phyloP scores from a whole-genome alignment of 2,329 filamentous ascomycete species.

The Sarocladium oryzae region DNA sequence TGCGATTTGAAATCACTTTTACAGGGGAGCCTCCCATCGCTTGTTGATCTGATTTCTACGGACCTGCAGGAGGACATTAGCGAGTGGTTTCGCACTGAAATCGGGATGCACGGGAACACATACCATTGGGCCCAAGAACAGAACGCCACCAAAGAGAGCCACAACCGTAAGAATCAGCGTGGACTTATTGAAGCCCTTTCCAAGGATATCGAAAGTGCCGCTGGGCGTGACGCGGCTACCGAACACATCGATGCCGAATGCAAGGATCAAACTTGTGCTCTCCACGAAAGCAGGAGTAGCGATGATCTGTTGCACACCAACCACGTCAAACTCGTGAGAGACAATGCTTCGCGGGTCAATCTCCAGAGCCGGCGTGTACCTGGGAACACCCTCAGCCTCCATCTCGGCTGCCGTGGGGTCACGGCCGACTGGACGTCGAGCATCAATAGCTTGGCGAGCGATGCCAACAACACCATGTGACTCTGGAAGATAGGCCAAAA shows the following conservation, averaged over 20 bases:
- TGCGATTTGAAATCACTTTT: constrained; percentile 10
- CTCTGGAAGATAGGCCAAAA: constrained; percentile 71
- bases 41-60: constrained; percentile 62
- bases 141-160: constrained; percentile 69
- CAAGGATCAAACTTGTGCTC: constrained; percentile 85
- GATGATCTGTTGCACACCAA: constrained; percentile 68
- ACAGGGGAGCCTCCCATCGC: constrained; percentile 45
- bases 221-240: constrained; percentile 83
- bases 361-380: constrained; percentile 70
- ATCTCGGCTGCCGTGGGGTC: constrained; percentile 73
- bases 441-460: constrained; percentile 72
- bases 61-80: no score
- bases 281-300: constrained; percentile 76
- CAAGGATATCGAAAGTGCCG: constrained; percentile 84
- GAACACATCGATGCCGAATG: constrained; percentile 83
- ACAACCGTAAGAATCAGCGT: constrained; percentile 78
- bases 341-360: constrained; percentile 77
- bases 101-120: no score
- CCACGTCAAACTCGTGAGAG: constrained; percentile 74
- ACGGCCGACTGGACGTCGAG: constrained; percentile 76
- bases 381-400: constrained; percentile 71
- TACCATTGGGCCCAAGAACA: constrained; percentile 80
- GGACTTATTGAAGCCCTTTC: constrained; percentile 88
- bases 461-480: constrained; percentile 72
- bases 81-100: no score